A percentile compares a stretch with the other conserved stretches of the same genome.
Conservation (phyloP, 805 yeast genomes). For the Saccharomycopsis oosterbeekiorum region DNA sequence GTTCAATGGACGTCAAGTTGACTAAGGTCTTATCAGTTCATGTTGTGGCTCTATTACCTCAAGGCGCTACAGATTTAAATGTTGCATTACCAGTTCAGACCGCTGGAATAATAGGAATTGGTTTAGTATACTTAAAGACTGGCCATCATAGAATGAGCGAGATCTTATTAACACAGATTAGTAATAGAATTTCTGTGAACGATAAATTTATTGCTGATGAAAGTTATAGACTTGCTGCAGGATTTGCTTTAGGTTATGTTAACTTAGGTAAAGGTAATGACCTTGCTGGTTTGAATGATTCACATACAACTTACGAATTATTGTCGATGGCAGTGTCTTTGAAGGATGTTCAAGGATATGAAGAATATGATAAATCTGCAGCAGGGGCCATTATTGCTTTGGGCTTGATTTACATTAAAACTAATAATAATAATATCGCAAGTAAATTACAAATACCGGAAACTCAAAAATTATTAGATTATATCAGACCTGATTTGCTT, state of each 20-base stretch:
- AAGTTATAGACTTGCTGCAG: conserved; percentile 79
- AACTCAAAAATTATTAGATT: conserved; percentile 50
- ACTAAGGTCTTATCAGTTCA: conserved; percentile 91
- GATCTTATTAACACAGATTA: conserved; percentile 60
- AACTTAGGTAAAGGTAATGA: conserved; percentile 70
- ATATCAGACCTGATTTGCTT: conserved; percentile 70
- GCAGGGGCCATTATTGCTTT: conserved; percentile 71
- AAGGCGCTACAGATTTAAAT: conserved; percentile 82
- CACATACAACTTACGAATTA: conserved; percentile 52
- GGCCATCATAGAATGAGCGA: conserved; percentile 85
- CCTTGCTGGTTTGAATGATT: conserved; percentile 48
- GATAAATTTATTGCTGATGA: conserved; percentile 55
- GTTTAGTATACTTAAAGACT: conserved; percentile 66
- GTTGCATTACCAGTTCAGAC: conserved; percentile 78
- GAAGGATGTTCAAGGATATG: conserved; percentile 52
- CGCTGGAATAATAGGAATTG: conserved; percentile 87
- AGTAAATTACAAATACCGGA: conserved; percentile 49
- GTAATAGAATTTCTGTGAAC: conserved; percentile 40
- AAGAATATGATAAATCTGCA: conserved; percentile 47
- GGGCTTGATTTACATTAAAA: conserved; percentile 60
- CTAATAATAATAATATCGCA: conserved; percentile 53
- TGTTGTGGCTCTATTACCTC: conserved; percentile 82
- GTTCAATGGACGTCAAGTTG: conserved; percentile 76
- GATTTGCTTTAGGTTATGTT: conserved; percentile 76
- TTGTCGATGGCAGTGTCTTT: conserved; percentile 47